These are phyloP conservation scores for Amaranthus tricolor DNA, from an alignment of 179 eudicot species.

Conservation along the genomic window DNA sequence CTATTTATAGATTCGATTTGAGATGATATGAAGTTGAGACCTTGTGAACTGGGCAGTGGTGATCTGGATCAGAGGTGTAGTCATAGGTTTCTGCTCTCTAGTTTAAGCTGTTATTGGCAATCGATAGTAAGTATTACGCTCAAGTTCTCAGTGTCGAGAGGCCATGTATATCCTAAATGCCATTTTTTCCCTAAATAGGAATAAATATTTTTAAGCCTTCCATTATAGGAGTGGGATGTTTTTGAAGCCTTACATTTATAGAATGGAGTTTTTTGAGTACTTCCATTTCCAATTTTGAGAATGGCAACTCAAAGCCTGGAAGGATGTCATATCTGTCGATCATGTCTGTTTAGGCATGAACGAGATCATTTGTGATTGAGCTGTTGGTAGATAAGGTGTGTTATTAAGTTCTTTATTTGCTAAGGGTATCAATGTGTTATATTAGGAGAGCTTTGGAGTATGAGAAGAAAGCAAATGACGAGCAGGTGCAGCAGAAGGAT, in stretches of 20 bases:
- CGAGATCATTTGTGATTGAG: slow-evolving; percentile 2
- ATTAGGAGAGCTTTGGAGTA: slow-evolving; percentile 69
- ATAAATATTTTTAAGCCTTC: background rate
- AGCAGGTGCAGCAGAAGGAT: slow-evolving; percentile 61
- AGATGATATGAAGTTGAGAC: background rate
- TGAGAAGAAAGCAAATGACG: slow-evolving; percentile 79
- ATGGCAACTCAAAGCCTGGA: background rate
- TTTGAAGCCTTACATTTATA: background rate
- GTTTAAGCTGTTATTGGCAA: background rate
- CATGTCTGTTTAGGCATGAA: background rate
- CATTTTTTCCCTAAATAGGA: background rate
- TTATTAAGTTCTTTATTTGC: background rate
- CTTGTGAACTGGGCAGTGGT: background rate
- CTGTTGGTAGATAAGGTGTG: slow-evolving; percentile 11
- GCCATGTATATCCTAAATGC: background rate
- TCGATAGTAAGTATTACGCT: background rate
- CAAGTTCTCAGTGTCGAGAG: background rate
- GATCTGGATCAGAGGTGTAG: background rate
- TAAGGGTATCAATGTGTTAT: slow-evolving; percentile 9
- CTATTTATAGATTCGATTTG: background rate
- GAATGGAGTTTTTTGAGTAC: background rate
- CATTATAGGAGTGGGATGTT: background rate
- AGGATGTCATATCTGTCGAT: background rate
- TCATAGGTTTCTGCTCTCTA: background rate
- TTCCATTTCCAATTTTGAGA: background rate